Evolutionary conservation across 2,329 filamentous ascomycete species (phyloP), one percentile per base, ranked within the genome.

Genomic region (Endoconidiophora polonica): DNA sequence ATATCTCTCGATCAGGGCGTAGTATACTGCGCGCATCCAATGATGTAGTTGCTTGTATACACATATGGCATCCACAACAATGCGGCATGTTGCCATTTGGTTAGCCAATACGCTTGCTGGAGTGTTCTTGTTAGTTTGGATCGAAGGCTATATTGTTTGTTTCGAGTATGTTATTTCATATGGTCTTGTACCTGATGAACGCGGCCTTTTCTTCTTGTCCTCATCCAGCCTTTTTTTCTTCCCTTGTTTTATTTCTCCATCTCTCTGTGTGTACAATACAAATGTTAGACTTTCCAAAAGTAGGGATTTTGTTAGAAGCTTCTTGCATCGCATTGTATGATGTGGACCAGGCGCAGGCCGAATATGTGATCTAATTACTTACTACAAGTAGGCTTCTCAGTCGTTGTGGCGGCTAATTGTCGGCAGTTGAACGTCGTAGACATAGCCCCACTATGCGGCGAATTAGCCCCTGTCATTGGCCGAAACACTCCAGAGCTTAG

Each of bases 251-350:
- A 48, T 43, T 44, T 45, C 37, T 41, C 38, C 14, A 44, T 40
- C 41, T 38, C 42, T 48, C 40, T 47, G 43, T 39, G 51, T 53
- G 51, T 53, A 53, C 44, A 53, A 53, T 50, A 53, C 44, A 53
- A 53, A 43, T 49, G 44, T 53, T 53, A 53, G 51, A 53, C 39
- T 24, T 53, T 49, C n/a, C 16, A 50, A 53, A 49, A 49, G 41
- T 24, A 37, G 16, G 18, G 48, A 9, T 22, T 36, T 16, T 47
- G 29, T 46, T 48, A 42, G 44, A 39, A 46, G 20, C 33, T 2
- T 12, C n/a, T 18, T 38, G 16, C 16, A 18, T 37, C 20, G 7
- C 18, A 38, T 3, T 22, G 29, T 29, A 14, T 44, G 20, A 44
- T 4, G 29, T 33, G 29, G 16, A 18, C 16, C 16, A 18, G 16